Evolutionary conservation across 2,329 filamentous ascomycete species (phyloP), one percentile per base, ranked within the genome.

Genomic region (Simplicillium aogashimaense): DNA sequence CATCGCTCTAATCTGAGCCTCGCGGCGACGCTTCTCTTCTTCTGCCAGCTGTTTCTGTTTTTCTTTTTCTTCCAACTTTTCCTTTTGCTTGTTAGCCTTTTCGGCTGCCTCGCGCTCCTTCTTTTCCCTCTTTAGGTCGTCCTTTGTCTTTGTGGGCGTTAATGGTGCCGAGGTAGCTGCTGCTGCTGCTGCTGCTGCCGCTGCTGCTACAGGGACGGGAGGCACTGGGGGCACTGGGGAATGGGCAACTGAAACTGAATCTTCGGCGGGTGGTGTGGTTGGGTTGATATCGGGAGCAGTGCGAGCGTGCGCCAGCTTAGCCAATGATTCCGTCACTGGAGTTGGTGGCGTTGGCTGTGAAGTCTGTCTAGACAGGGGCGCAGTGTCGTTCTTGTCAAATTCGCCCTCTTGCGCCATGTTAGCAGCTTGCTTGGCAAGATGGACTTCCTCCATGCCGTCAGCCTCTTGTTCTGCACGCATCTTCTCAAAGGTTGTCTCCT

Each of bases 381-480:
- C 52, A 39, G 45, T 54, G 13, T 74, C 74, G 35, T 63, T 61
- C 49, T 65, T 54, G 38, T 69, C 67, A 12, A 63, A 62, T 35
- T 68, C 60, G 35, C 67, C 70, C 32, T 15, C 30, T 15, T 71
- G 61, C 3, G 72, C 71, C 16, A 76, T 55, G 39, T 70, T 72
- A n/a, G 76, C 75, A 36, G 72, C 70, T 53, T 76, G 64, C 47
- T 67, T 71, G 41, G 71, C 70, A 50, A 76, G 59, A 53, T 69
- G 68, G 41, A 74, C 71, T 54, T 79, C 83, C 59, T 72, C 80
- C 53, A 69, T 63, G 10, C 82, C 82, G 57, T 95, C 88, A 36
- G 78, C 81, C 52, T 94, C 88, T 56, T 94, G 84, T 60, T 97
- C 89, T 42, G 79, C 81, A 44, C 74, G 66, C 39, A 80, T 71